Percentiles rank a stretch among this genome's conserved stretches.
These are phyloP conservation scores for Globisporangium alternatum DNA, from an alignment of 352 stramenopile species.

Conservation along the genomic window DNA sequence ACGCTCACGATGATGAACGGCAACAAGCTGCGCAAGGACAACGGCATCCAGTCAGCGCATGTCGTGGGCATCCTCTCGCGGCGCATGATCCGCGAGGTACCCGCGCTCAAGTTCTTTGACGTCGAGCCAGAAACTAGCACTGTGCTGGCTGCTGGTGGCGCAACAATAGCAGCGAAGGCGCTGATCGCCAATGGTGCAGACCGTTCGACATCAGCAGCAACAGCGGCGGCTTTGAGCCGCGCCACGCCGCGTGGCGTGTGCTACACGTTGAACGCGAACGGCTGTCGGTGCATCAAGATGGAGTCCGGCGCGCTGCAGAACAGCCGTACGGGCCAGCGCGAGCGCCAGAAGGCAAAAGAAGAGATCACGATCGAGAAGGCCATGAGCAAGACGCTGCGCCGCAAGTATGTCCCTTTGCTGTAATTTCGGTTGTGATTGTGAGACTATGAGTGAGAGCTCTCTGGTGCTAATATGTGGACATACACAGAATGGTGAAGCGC, in stretches of 20 bases:
- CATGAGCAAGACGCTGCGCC: slow-evolving; percentile 46
- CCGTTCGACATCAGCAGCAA: background rate
- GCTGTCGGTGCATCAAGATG: slow-evolving; percentile 74
- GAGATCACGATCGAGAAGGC: slow-evolving; percentile 58
- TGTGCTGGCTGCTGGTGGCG: background rate
- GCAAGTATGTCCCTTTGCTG: slow-evolving; percentile 41
- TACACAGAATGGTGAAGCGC: slow-evolving; percentile 49
- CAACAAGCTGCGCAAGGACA: slow-evolving; percentile 50
- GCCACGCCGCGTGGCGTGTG: slow-evolving; percentile 55
- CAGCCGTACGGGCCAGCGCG: slow-evolving; percentile 5
- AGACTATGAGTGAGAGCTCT: background rate
- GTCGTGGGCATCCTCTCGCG: slow-evolving; percentile 74
- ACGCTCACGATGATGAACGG: slow-evolving; percentile 53
- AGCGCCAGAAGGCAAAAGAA: slow-evolving; percentile 23
- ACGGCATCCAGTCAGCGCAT: slow-evolving; percentile 57
- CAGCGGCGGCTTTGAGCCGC: background rate
- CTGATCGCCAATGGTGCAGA: background rate
- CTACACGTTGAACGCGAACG: slow-evolving; percentile 63
- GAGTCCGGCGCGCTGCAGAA: slow-evolving; percentile 28
- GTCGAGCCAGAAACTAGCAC: slow-evolving; percentile 25
- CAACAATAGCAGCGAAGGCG: slow-evolving; percentile 3
- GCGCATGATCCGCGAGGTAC: slow-evolving; percentile 68
- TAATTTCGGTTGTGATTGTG: too few species aligned
- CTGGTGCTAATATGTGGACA: background rate
- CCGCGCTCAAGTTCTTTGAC: slow-evolving; percentile 79